Evolutionary conservation across 345 rosid species (phyloP).

Genomic region (Erysimum cheiranthoides): DNA sequence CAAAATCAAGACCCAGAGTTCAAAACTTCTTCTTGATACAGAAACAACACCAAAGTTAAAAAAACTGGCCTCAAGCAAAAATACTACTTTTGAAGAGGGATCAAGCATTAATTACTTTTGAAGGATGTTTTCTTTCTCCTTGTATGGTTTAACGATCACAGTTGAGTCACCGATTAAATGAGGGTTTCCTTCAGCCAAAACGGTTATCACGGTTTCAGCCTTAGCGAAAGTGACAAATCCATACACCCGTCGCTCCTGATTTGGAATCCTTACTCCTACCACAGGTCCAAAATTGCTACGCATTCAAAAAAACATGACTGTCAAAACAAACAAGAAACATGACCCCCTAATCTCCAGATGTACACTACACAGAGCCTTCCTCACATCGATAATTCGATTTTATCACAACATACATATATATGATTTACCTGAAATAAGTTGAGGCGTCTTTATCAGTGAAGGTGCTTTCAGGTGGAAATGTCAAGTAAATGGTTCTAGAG

Average conservation of each 20-base stretch:
- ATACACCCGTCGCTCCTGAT: constrained; percentile 85
- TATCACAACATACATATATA: neutral
- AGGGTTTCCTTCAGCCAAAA: constrained; percentile 78
- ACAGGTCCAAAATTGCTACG: constrained; percentile 80
- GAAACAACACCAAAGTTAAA: neutral
- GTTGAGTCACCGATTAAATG: constrained; percentile 38
- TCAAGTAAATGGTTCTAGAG: constrained; percentile 80
- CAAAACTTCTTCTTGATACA: constrained; percentile 19
- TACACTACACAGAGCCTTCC: neutral
- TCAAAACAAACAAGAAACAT: constrained; percentile 13
- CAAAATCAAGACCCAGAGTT: constrained; percentile 24
- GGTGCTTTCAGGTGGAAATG: constrained; percentile 85
- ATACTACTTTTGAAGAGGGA: neutral
- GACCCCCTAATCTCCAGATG: too few relatives aligned
- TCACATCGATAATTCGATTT: neutral
- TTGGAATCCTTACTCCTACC: constrained; percentile 85
- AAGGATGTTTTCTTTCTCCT: constrained; percentile 79
- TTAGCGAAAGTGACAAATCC: constrained; percentile 84
- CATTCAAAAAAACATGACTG: constrained; percentile 24
- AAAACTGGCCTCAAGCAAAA: neutral
- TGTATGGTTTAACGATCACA: constrained; percentile 89
- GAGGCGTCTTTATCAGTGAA: constrained; percentile 84
- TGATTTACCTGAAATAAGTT: constrained; percentile 70
- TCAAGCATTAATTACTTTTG: constrained; percentile 59
- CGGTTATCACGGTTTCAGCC: constrained; percentile 77